phyloP scores from a whole-genome alignment of 352 stramenopile genomes.

The Globisporangium uncinulatum region DNA sequence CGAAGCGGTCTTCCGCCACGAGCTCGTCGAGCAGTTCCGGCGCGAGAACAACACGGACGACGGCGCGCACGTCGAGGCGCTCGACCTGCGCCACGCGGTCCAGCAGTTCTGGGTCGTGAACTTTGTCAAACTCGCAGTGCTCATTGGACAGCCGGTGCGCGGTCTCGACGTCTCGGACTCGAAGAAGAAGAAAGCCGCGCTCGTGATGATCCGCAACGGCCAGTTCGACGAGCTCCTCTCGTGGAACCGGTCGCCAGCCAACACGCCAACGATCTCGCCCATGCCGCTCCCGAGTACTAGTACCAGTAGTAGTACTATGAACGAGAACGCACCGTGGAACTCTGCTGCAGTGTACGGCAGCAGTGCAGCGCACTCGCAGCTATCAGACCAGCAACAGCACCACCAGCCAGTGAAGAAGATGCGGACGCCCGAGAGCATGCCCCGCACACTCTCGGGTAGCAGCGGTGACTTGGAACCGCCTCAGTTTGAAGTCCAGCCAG shows the following conservation, averaged over 20 bases:
- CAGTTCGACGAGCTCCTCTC: conserved; percentile 71
- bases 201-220: conserved; percentile 71
- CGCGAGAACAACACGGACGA: conserved; percentile 83
- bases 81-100: conserved; percentile 67
- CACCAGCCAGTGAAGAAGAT: conserved; percentile 45
- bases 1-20: conserved; percentile 73
- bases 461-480: conserved; percentile 13
- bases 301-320: no score
- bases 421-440: conserved; percentile 35
- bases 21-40: conserved; percentile 76
- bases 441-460: background rate
- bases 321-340: conserved; percentile 20
- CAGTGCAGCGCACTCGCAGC: conserved; percentile 4
- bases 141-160: conserved; percentile 66
- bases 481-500: conserved; percentile 10
- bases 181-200: conserved; percentile 79
- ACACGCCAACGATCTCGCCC: conserved; percentile 31
- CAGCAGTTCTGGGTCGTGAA: conserved; percentile 85
- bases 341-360: background rate
- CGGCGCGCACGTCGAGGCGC: conserved; percentile 59
- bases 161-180: conserved; percentile 70
- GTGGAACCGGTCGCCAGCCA: conserved; percentile 43
- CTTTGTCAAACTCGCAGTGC: conserved; percentile 79
- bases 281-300: conserved; percentile 23
- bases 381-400: conserved; percentile 19